phyloP scores from a whole-genome alignment of 768 basidiomycete genomes.

The Lentinus tigrinus region DNA sequence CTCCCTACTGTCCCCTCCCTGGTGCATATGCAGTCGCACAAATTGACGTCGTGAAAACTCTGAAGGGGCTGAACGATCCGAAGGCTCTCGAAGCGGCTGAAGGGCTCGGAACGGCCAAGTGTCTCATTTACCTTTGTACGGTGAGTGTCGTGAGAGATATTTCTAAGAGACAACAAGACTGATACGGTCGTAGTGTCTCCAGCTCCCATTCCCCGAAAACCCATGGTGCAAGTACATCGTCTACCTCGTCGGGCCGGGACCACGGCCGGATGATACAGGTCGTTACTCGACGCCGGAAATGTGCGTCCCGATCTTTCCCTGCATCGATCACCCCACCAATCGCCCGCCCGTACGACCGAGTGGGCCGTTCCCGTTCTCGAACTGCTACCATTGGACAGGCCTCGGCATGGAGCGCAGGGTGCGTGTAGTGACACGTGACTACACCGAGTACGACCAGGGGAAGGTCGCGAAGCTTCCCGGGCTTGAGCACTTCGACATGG shows the following conservation, averaged over 20 bases:
- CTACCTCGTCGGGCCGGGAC: not conserved
- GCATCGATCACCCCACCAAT: not conserved
- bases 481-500: not conserved
- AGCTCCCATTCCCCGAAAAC: not conserved
- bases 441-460: not conserved
- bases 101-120: not conserved
- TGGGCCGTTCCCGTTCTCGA: not conserved
- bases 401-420: not conserved
- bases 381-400: constrained; percentile 9
- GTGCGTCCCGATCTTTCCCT: constrained; percentile 2
- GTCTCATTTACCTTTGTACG: not conserved
- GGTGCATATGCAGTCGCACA: not conserved
- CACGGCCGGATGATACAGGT: not conserved
- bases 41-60: not conserved
- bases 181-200: not conserved
- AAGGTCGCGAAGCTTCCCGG: not conserved
- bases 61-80: not conserved
- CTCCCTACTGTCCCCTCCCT: not conserved
- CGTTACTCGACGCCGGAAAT: not conserved
- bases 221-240: not conserved
- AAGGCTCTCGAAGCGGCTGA: not conserved
- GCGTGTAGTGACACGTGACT: not conserved
- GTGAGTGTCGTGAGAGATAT: not conserved
- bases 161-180: not conserved
- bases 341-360: not conserved